Evolutionary conservation across 768 basidiomycete genomes (phyloP).

Genomic region (Thelephora ganbajun): DNA sequence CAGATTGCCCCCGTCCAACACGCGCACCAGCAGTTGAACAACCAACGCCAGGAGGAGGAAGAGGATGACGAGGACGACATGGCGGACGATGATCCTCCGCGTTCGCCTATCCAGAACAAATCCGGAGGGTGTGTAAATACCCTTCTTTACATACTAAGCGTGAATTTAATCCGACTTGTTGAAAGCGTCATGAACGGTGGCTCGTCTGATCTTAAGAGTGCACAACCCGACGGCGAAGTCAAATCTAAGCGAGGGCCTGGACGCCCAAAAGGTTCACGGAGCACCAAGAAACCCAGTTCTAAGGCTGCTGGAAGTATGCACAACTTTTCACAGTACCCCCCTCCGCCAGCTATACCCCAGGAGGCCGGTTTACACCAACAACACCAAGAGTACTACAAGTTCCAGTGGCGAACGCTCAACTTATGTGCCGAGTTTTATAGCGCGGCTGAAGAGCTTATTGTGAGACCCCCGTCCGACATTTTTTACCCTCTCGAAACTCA

Average conservation of each 20-base stretch:
- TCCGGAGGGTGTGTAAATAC: conserved; percentile 15
- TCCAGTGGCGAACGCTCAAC: conserved; percentile 75
- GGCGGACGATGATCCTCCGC: conserved; percentile 44
- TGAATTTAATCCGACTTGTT: background rate
- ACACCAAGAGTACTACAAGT: conserved; percentile 73
- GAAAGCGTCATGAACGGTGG: conserved; percentile 5
- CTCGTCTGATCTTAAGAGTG: conserved; percentile 5
- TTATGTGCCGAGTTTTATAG: conserved; percentile 79
- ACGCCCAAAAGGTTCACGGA: conserved; percentile 70
- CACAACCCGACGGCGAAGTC: conserved; percentile 16
- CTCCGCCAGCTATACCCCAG: conserved; percentile 23
- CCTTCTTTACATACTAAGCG: background rate
- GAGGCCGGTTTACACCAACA: conserved; percentile 37
- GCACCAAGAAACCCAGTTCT: conserved; percentile 20
- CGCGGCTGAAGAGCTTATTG: conserved; percentile 73
- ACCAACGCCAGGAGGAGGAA: conserved; percentile 34
- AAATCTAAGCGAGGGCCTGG: conserved; percentile 62
- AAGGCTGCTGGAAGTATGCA: conserved; percentile 12
- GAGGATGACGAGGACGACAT: conserved; percentile 68
- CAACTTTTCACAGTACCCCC: conserved; percentile 31
- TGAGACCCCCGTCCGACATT: conserved; percentile 25
- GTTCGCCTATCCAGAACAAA: conserved; percentile 17
- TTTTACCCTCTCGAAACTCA: conserved; percentile 2
- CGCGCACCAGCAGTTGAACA: conserved; percentile 8
- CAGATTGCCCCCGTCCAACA: conserved; percentile 14